phyloP scores from a whole-genome alignment of 1,139 yeast species.

The Kodamaea plutei region DNA sequence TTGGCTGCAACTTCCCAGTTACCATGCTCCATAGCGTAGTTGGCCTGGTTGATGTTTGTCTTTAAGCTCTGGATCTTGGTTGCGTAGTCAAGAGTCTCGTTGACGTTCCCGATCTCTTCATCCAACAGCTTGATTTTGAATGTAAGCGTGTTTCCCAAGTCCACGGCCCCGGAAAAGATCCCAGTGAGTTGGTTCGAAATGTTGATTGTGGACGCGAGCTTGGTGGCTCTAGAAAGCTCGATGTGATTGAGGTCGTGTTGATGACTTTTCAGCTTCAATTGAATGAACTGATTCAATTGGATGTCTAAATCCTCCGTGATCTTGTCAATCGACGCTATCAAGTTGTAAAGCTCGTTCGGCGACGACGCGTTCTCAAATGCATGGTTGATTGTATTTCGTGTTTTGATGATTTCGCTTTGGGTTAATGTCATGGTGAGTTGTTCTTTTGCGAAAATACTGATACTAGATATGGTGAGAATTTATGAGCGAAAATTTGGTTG shows the following conservation, averaged over 20 bases:
- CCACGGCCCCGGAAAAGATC: conserved; percentile 57
- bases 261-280: conserved; percentile 26
- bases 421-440: conserved; percentile 1
- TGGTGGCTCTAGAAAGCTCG: conserved; percentile 34
- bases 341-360: conserved; percentile 17
- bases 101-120: conserved; percentile 66
- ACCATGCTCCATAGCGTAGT: conserved; percentile 60
- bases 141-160: conserved; percentile 64
- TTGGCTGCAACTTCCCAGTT: conserved; percentile 73
- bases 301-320: conserved; percentile 19
- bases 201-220: conserved; percentile 32
- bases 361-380: conserved; percentile 6
- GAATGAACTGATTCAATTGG: conserved; percentile 24
- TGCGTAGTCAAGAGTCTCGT: conserved; percentile 61
- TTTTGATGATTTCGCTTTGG: no score
- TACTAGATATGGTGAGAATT: no score
- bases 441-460: no score
- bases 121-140: conserved; percentile 68
- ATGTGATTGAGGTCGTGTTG: conserved; percentile 35
- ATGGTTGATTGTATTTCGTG: no score
- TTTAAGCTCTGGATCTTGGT: conserved; percentile 60
- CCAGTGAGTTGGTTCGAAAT: conserved; percentile 45
- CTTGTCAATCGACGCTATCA: conserved; percentile 20
- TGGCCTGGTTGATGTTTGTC: conserved; percentile 61
- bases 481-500: no score